These are phyloP conservation scores for Physcomitrium patens DNA, from an alignment of 225 moss, liverwort and hornwort genomes.

Conservation along the genomic window DNA sequence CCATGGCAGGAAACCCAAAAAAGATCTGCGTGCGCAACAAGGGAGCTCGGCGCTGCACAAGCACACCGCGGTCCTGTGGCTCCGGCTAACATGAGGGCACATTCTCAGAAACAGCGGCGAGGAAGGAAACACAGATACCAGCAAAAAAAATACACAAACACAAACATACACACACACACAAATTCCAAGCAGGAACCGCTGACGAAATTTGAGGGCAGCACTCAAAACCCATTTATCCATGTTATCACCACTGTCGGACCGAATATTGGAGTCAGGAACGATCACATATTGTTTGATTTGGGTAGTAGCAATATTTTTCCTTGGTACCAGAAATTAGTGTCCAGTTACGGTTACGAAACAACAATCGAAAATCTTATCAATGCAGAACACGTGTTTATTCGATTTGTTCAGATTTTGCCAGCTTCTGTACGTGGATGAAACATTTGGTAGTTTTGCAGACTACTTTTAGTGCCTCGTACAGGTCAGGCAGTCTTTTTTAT, in stretches of 20 bases:
- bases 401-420: no score
- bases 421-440: no score
- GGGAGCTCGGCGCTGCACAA: slow-evolving; percentile 6
- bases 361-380: no score
- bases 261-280: no score
- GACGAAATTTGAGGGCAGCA: not conserved
- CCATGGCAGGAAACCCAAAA: not conserved
- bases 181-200: not conserved
- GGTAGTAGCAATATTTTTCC: no score
- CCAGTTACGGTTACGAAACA: no score
- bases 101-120: not conserved
- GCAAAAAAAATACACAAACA: slow-evolving; percentile 22
- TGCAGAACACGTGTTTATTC: no score
- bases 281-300: no score
- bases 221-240: not conserved
- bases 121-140: not conserved
- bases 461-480: no score
- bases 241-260: slow-evolving; percentile 11
- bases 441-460: no score
- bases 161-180: not conserved
- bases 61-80: not conserved
- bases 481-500: no score
- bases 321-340: no score
- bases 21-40: not conserved
- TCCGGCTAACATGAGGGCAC: not conserved